Percentiles rank a stretch among this genome's conserved stretches.
Conservation (phyloP, 2,329 filamentous ascomycete species). For the Ophioceras dolichostomum region DNA sequence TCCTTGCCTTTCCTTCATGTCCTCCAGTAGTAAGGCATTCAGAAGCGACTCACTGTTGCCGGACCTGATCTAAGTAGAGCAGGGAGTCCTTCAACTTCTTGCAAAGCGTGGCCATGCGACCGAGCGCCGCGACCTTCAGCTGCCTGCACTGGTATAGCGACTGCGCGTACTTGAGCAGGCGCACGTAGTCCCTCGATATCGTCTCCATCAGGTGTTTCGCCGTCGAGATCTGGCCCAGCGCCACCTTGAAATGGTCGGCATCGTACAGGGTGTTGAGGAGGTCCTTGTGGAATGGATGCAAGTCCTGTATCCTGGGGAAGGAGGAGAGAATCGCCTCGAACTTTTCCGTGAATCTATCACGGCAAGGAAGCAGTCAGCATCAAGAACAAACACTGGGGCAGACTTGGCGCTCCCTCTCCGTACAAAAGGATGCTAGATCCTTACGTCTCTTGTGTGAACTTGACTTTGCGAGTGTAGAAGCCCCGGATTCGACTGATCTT, state of each 20-base stretch:
- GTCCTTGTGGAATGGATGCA: conserved; percentile 81
- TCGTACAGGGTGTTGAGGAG: conserved; percentile 97
- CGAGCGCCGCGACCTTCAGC: conserved; percentile 88
- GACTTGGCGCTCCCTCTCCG: too few relatives aligned
- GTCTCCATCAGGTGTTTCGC: conserved; percentile 96
- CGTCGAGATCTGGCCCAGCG: conserved; percentile 88
- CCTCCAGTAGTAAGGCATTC: too few relatives aligned
- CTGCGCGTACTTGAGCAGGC: conserved; percentile 82
- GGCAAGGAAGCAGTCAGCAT: too few relatives aligned
- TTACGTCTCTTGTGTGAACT: conserved; percentile 84
- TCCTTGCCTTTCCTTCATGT: too few relatives aligned
- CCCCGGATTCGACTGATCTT: conserved; percentile 84
- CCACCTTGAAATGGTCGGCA: conserved; percentile 95
- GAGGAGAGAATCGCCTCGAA: conserved; percentile 81
- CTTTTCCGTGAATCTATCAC: conserved; percentile 72
- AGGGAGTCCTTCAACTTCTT: conserved; percentile 91
- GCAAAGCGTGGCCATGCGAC: conserved; percentile 96
- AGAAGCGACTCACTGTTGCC: conserved; percentile 51
- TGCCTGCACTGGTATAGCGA: conserved; percentile 98
- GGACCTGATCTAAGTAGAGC: conserved; percentile 89
- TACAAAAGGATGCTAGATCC: too few relatives aligned
- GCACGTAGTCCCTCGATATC: conserved; percentile 90
- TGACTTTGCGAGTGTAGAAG: conserved; percentile 97
- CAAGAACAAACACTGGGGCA: too few relatives aligned
- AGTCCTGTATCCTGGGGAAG: conserved; percentile 85